Evolutionary conservation across 2,329 filamentous ascomycete species (phyloP), one percentile per base, ranked within the genome.

Genomic region (Aspergillus sojae): DNA sequence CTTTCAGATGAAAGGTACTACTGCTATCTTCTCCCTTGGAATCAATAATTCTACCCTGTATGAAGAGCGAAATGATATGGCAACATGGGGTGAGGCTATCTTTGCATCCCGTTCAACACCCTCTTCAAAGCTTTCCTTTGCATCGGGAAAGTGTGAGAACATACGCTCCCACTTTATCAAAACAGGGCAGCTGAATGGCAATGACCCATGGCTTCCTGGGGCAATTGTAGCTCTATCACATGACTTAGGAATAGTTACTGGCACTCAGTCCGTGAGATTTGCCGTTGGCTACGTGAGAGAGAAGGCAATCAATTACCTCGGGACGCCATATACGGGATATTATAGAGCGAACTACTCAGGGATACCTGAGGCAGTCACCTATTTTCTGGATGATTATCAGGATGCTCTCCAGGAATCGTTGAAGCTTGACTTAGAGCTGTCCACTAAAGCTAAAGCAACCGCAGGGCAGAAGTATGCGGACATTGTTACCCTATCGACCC

Each of bases 201-300:
- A 66, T 12, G 66, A 68, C 14, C 57, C 63, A 19, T 79, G 76
- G 71, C 62, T 66, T 14, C 59, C 67, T 11, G 72, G 70, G 19
- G 72, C 72, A 34, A 69, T 81, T 34, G 70, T 76, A 5, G 79
- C 76, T 4, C 70, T 80, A 61, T 70, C 77, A 16, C 79, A 82
- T 57, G 76, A 81, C 57, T 66, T 82, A 19, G 79, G 78, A 3
- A 65, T 58, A 5, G 67, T 80, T 28, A 68, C 62, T 16, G 66
- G 65, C 5, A 57, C 54, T 3, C 57, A 64, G 10, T 76, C 76
- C 3, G 75, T 80, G 10, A 78, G 71, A 14, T 82, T 81, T 62
- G 79, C 74, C 2, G 74, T 82, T 30, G 80, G 80, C 1, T 78
- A 80, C 59, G 77, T 78, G 52, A 72, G 80, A 50, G 71, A 79